Evolutionary conservation across 2,329 filamentous ascomycete genomes (phyloP), one percentile per base, ranked within the genome.

Genomic region (Colletotrichum nymphaeae): DNA sequence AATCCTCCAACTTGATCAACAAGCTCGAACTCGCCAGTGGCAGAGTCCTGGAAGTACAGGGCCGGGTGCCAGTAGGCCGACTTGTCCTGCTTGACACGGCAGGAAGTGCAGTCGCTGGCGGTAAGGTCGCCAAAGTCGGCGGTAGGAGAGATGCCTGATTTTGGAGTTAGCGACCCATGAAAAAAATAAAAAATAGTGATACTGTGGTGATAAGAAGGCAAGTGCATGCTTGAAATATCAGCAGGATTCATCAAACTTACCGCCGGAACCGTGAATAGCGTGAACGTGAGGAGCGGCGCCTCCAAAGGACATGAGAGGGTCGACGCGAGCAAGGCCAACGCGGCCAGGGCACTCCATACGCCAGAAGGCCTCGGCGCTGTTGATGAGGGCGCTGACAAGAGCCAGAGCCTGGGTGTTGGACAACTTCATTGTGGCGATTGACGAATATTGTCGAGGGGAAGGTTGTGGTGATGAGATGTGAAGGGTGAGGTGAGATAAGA

Each of bases 31-130:
- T 91, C 86, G 70, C 93, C 90, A 76, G 93, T 93, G 14, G 83
- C 79, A 5, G 80, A 80, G 78, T 95, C 89, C 79, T 92, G 83
- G 82, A 97, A 98, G 85, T 96, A 95, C 75, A 97, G 80, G 2
- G 89, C 84, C 1, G 95, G 95, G 65, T 91, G 90, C 94, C 95
- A 98, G 85, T 98, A 98, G 37, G 91, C 92, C n/a, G 94, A 97
- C 84, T 92, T 93, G 84, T 98, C 95, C 83, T 96, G 88, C 49
- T 86, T 91, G 55, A 97, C 93, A 69, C 88, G 90, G 81, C 95
- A 97, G 12, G 94, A 95, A 1, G 94, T 97, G 84, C 95, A 98
- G 75, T 91, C 84, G 58, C 89, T 91, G 19, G 78, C 81, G 5
- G 87, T 78, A 16, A 98, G 88, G 53, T 90, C 85, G 0, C 88